A percentile compares a stretch with the other conserved stretches of the same genome.
Evolutionary conservation across 768 basidiomycete genomes (phyloP).

Genomic region (Mycena venus): DNA sequence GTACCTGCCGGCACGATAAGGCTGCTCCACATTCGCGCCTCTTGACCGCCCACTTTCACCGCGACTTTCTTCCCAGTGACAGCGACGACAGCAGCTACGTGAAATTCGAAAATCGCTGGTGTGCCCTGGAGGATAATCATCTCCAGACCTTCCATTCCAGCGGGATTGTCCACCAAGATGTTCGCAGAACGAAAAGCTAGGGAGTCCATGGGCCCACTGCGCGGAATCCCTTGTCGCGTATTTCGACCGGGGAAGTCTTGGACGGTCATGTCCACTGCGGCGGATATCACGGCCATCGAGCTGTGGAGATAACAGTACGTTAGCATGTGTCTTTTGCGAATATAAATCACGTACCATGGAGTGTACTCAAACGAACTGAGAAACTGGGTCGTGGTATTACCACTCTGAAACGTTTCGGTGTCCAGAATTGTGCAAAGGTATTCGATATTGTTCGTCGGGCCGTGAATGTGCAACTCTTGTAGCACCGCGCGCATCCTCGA

Average conservation of each 20-base stretch:
- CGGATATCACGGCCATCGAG: slow-evolving; percentile 65
- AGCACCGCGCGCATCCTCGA: slow-evolving; percentile 56
- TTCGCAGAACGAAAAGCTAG: slow-evolving; percentile 70
- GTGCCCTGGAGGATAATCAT: slow-evolving; percentile 61
- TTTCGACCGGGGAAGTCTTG: slow-evolving; percentile 71
- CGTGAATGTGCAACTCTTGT: slow-evolving; percentile 57
- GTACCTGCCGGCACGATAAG: slow-evolving; percentile 59
- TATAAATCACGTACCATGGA: slow-evolving; percentile 51
- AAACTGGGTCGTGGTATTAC: slow-evolving; percentile 63
- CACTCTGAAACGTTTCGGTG: slow-evolving; percentile 53
- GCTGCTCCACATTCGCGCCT: slow-evolving; percentile 62
- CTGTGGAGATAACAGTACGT: slow-evolving; percentile 36
- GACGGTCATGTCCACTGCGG: slow-evolving; percentile 69
- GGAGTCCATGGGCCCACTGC: slow-evolving; percentile 74
- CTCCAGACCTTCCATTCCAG: slow-evolving; percentile 68
- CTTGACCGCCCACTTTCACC: slow-evolving; percentile 56
- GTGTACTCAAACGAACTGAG: slow-evolving; percentile 57
- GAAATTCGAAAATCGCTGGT: slow-evolving; percentile 63
- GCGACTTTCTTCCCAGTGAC: slow-evolving; percentile 65
- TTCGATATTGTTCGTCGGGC: slow-evolving; percentile 72
- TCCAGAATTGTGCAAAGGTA: slow-evolving; percentile 63
- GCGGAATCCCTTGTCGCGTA: slow-evolving; percentile 70
- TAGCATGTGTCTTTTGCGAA: not conserved
- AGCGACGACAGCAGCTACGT: slow-evolving; percentile 61
- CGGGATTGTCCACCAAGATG: slow-evolving; percentile 66